Evolutionary conservation across 2,329 filamentous ascomycete species (phyloP).

Genomic region (Bipolaris sorokiniana): DNA sequence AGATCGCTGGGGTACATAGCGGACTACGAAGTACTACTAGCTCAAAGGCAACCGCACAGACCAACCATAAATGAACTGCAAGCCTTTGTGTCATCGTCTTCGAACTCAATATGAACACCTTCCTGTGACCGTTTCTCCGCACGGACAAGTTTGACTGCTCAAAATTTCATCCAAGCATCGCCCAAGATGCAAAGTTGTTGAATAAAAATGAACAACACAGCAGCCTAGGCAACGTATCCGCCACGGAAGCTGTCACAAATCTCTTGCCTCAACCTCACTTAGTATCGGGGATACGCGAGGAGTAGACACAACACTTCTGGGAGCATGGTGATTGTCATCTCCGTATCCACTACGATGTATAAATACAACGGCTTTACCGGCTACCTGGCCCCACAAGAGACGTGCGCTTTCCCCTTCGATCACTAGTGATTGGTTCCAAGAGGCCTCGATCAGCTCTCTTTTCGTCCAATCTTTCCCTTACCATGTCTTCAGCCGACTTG

Average conservation of each 20-base stretch:
- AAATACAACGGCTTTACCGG: slow-evolving; percentile 9
- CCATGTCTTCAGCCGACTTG: slow-evolving; percentile 10
- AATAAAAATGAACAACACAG: slow-evolving; percentile 5
- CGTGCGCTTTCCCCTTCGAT: slow-evolving; percentile 6
- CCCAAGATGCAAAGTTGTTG: slow-evolving; percentile 5
- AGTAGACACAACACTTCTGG: slow-evolving; percentile 4
- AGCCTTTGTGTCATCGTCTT: slow-evolving; percentile 8
- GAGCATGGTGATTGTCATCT: slow-evolving; percentile 6
- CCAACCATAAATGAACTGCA: slow-evolving; percentile 7
- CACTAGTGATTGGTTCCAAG: slow-evolving; percentile 5
- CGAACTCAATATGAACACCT: slow-evolving; percentile 1
- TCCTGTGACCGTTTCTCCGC: slow-evolving; percentile 5
- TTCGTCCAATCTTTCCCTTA: slow-evolving; percentile 1
- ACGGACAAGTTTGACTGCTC: slow-evolving; percentile 1
- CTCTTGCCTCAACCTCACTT: slow-evolving; percentile 3
- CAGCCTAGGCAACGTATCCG: neutral
- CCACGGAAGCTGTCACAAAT: slow-evolving; percentile 5
- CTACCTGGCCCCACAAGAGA: slow-evolving; percentile 7
- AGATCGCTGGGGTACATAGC: neutral
- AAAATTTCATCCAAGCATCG: slow-evolving; percentile 7
- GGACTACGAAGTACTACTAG: neutral
- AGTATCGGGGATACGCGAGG: neutral
- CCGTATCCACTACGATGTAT: slow-evolving; percentile 10
- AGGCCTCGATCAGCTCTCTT: slow-evolving; percentile 10
- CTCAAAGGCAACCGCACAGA: slow-evolving; percentile 10